These are phyloP conservation scores for Sclerotinia minor DNA, from an alignment of 2,329 filamentous ascomycete genomes.

Conservation along the genomic window DNA sequence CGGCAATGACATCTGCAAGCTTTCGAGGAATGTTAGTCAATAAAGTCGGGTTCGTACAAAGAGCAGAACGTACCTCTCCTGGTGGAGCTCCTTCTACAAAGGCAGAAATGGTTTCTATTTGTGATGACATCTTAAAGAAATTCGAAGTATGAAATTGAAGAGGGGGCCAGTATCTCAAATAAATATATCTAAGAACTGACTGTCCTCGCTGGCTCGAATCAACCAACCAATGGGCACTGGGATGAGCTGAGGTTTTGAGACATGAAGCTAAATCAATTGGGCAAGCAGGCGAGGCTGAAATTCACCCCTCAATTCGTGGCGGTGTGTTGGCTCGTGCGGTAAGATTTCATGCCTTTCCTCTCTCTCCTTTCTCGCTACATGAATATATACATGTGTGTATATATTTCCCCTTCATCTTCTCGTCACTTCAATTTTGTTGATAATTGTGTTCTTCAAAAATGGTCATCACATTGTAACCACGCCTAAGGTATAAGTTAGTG, in stretches of 20 bases:
- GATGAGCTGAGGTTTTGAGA: conserved; percentile 13
- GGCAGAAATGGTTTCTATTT: conserved; percentile 67
- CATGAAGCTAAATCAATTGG: conserved; percentile 20
- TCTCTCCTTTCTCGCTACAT: background rate
- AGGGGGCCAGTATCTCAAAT: conserved; percentile 4
- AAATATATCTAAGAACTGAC: background rate
- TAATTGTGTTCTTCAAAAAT: background rate
- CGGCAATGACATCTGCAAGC: conserved; percentile 86
- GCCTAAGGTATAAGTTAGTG: background rate
- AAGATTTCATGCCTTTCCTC: background rate
- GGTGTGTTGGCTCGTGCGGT: conserved; percentile 5
- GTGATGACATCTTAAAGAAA: conserved; percentile 40
- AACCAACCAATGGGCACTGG: background rate
- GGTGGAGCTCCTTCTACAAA: conserved; percentile 95
- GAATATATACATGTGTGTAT: too few relatives aligned
- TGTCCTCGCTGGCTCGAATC: conserved; percentile 21
- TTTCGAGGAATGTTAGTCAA: conserved; percentile 45
- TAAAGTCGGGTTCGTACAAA: conserved; percentile 9
- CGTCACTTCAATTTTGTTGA: background rate
- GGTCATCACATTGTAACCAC: too few relatives aligned
- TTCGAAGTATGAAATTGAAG: background rate
- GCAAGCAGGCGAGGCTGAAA: conserved; percentile 18
- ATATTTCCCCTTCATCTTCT: background rate
- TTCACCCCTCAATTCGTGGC: conserved; percentile 19
- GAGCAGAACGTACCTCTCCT: conserved; percentile 71